phyloP scores from a whole-genome alignment of 345 rosid species.

The Populus pruinosa region DNA sequence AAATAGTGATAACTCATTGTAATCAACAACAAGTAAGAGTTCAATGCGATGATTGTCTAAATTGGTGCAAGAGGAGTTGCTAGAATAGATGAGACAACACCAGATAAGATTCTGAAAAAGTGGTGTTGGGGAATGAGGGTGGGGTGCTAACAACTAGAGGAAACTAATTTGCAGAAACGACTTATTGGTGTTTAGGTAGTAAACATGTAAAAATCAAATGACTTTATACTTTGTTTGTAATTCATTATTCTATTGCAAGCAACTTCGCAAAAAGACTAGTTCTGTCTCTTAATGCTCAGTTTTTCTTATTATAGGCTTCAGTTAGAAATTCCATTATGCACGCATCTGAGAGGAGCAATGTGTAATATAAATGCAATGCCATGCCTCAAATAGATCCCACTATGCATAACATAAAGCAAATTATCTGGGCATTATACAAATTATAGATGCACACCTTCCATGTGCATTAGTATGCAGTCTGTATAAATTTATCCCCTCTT shows the following conservation, averaged over 20 bases:
- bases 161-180: background rate
- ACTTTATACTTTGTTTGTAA: background rate
- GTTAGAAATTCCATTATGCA: too few relatives aligned
- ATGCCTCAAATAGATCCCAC: background rate
- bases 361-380: too few relatives aligned
- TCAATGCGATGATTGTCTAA: too few relatives aligned
- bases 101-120: too few relatives aligned
- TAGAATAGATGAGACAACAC: too few relatives aligned
- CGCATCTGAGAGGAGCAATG: too few relatives aligned
- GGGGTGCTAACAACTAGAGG: too few relatives aligned
- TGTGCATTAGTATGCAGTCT: slow-evolving; percentile 64
- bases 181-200: background rate
- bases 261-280: background rate
- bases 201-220: background rate
- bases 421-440: background rate
- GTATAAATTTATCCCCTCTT: slow-evolving; percentile 82
- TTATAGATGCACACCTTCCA: slow-evolving; percentile 55
- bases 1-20: slow-evolving; percentile 1
- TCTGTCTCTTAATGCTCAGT: background rate
- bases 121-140: too few relatives aligned
- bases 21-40: too few relatives aligned
- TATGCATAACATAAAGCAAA: background rate
- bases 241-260: background rate
- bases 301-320: too few relatives aligned
- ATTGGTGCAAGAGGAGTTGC: too few relatives aligned